Percentiles rank a stretch among this genome's conserved stretches.
These are phyloP conservation scores for Tulasnella sp. DNA, from an alignment of 768 basidiomycete species.

Conservation along the genomic window DNA sequence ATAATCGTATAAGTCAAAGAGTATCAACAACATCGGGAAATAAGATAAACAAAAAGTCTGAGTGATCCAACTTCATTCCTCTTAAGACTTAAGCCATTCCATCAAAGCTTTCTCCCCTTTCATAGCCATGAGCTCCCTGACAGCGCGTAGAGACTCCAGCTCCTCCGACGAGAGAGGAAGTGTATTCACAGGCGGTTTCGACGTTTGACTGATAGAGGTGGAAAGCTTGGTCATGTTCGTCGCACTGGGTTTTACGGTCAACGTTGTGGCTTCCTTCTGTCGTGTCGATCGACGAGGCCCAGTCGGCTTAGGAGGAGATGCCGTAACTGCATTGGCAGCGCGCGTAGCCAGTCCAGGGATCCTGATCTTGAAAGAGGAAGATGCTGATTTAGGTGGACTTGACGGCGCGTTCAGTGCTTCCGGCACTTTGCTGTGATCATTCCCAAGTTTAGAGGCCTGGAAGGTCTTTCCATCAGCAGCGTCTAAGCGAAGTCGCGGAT, in stretches of 20 bases:
- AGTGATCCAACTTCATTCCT: not conserved
- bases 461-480: not conserved
- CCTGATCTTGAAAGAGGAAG: slow-evolving; percentile 31
- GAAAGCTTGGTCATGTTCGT: not conserved
- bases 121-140: slow-evolving; percentile 20
- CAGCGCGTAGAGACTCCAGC: slow-evolving; percentile 29
- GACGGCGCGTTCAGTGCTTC: not conserved
- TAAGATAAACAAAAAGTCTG: slow-evolving; percentile 23
- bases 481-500: not conserved
- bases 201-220: not conserved
- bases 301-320: not conserved
- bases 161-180: slow-evolving; percentile 28
- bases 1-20: not conserved
- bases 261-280: slow-evolving; percentile 5
- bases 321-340: not conserved
- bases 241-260: not conserved
- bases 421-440: not conserved
- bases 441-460: not conserved
- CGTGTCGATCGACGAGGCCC: slow-evolving; percentile 11
- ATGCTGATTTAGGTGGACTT: slow-evolving; percentile 17
- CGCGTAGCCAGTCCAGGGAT: slow-evolving; percentile 30
- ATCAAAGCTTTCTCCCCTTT: slow-evolving; percentile 36
- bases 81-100: slow-evolving; percentile 32
- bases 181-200: not conserved
- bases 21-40: slow-evolving; percentile 12